Percentiles rank a stretch among this genome's conserved stretches.
Evolutionary conservation across 2,329 filamentous ascomycete species (phyloP).

Genomic region (Colletotrichum sp.): DNA sequence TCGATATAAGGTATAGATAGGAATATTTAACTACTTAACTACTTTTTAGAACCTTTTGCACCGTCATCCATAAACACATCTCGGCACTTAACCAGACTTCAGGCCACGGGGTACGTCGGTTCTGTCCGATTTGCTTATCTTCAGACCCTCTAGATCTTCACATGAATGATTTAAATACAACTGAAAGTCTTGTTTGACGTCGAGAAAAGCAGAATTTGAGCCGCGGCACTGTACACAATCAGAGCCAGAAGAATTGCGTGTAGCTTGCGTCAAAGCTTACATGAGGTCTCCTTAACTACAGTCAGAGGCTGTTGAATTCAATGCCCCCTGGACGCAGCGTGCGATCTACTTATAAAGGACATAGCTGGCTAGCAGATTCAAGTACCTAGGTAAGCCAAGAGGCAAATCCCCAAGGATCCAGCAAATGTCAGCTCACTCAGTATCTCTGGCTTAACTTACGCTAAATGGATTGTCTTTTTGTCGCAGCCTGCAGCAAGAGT

Average conservation of each 20-base stretch:
- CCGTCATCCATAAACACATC: rapidly evolving
- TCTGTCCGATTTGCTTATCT: too few species aligned
- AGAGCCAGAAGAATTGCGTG: too few species aligned
- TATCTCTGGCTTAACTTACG: background rate
- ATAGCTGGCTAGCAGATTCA: background rate
- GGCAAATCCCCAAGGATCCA: too few species aligned
- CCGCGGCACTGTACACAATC: too few species aligned
- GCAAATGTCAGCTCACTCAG: background rate
- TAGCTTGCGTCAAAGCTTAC: too few species aligned
- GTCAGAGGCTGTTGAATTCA: background rate
- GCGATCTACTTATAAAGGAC: background rate
- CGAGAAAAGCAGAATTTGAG: too few species aligned
- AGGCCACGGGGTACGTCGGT: too few species aligned
- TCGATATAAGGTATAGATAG: background rate
- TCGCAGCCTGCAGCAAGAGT: background rate
- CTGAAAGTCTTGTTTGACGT: too few species aligned
- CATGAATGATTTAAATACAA: too few species aligned
- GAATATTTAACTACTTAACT: background rate
- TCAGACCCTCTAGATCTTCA: background rate
- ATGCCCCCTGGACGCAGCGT: background rate
- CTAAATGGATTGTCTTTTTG: background rate
- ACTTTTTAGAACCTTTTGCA: background rate
- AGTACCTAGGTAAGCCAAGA: background rate
- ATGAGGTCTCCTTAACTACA: too few species aligned
- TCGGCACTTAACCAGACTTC: background rate